phyloP scores from a whole-genome alignment of 1,284 basidiomycete genomes.

The Neolentinus lepideus region DNA sequence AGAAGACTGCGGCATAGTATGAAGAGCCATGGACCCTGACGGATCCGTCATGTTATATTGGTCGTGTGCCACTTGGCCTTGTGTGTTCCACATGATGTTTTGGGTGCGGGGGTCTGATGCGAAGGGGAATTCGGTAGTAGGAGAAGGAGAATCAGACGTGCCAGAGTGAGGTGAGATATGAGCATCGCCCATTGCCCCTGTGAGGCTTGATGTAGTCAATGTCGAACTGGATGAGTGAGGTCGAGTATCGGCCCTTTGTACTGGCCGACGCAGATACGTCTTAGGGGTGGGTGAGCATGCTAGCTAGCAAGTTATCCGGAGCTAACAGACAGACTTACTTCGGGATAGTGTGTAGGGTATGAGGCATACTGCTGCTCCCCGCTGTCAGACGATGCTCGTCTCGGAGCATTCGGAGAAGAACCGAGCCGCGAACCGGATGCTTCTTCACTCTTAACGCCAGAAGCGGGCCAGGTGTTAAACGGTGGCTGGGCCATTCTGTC shows the following conservation, averaged over 20 bases:
- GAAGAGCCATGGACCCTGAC: neutral
- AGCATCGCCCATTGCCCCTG: conserved; percentile 53
- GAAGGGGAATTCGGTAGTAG: conserved; percentile 14
- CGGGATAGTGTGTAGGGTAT: conserved; percentile 16
- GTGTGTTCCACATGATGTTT: neutral
- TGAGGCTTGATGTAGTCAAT: conserved; percentile 46
- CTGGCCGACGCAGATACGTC: conserved; percentile 10
- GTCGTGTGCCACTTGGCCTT: neutral
- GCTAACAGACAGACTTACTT: conserved; percentile 10
- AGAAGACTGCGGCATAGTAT: conserved; percentile 6
- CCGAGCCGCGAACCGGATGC: conserved; percentile 13
- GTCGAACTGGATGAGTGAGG: conserved; percentile 28
- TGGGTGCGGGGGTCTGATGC: neutral
- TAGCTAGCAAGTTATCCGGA: neutral
- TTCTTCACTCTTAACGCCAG: conserved; percentile 16
- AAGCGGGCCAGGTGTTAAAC: conserved; percentile 19
- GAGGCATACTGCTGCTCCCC: conserved; percentile 22
- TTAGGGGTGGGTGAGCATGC: neutral
- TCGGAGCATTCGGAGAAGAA: conserved; percentile 12
- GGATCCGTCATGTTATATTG: neutral
- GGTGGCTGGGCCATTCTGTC: conserved; percentile 19
- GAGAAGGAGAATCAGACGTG: conserved; percentile 23
- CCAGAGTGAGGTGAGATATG: conserved; percentile 27
- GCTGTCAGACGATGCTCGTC: conserved; percentile 16
- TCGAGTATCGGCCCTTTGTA: conserved; percentile 7